Evolutionary conservation across 164 flowering plant species (phyloP).

Genomic region (Paratinospora sagittata): DNA sequence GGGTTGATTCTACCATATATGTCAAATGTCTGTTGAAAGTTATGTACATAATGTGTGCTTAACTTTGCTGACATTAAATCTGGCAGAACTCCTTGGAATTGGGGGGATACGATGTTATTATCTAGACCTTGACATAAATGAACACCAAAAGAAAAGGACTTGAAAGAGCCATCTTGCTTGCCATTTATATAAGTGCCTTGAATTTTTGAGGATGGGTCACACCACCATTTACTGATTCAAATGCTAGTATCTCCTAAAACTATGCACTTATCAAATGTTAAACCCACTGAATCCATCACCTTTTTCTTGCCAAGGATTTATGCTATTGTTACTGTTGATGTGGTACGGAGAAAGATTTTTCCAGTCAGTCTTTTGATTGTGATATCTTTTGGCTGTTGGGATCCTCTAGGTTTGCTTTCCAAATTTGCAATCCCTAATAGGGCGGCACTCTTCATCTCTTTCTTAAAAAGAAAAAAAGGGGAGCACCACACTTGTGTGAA

Average conservation of each 20-base stretch:
- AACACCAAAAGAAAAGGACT: too few species aligned
- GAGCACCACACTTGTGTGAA: too few species aligned
- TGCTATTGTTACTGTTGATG: neutral
- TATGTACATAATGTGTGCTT: too few species aligned
- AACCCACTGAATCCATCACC: neutral
- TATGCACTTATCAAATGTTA: too few species aligned
- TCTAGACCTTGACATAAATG: too few species aligned
- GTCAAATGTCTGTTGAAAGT: neutral
- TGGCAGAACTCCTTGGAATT: neutral
- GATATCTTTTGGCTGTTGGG: neutral
- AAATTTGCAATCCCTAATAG: neutral
- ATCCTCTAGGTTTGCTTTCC: neutral
- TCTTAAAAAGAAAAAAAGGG: too few species aligned
- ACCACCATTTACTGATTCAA: neutral
- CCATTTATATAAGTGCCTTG: too few species aligned
- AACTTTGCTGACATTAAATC: too few species aligned
- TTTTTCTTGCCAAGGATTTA: neutral
- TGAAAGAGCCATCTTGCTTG: too few species aligned
- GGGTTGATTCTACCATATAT: neutral
- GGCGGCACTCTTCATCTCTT: too few species aligned
- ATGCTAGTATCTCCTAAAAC: neutral
- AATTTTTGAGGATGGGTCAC: too few species aligned
- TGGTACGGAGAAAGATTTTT: neutral
- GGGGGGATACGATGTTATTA: neutral
- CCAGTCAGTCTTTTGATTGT: neutral